Conservation (phyloP, 2,329 filamentous ascomycete genomes). For the Colletotrichum liriopes region DNA sequence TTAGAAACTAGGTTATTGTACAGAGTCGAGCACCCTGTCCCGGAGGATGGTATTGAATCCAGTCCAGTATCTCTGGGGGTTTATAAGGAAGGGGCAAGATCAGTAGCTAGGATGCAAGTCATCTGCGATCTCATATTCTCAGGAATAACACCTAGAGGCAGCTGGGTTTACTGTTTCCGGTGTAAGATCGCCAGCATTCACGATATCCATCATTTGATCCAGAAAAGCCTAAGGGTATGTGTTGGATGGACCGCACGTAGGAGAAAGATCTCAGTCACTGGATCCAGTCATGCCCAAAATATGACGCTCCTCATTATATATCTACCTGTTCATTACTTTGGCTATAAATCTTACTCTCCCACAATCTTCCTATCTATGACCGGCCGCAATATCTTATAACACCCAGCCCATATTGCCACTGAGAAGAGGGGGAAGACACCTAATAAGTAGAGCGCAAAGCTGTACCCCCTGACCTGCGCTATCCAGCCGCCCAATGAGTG, state of each 20-base stretch:
- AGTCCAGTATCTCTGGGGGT: too few relatives aligned
- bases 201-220: neutral
- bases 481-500: slow-evolving; percentile 31
- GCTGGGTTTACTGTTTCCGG: too few relatives aligned
- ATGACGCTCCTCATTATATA: neutral
- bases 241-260: neutral
- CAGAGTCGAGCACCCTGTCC: too few relatives aligned
- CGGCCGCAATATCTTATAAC: slow-evolving; percentile 22
- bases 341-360: neutral
- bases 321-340: neutral
- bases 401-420: slow-evolving; percentile 22
- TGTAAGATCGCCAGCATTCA: neutral
- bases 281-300: neutral
- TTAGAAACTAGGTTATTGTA: too few relatives aligned
- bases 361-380: slow-evolving; percentile 25
- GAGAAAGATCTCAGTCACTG: neutral
- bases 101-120: too few relatives aligned
- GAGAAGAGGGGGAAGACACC: slow-evolving; percentile 37
- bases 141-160: too few relatives aligned
- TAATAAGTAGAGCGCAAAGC: slow-evolving; percentile 28
- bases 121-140: too few relatives aligned
- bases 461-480: slow-evolving; percentile 28
- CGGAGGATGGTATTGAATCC: too few relatives aligned
- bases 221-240: too few relatives aligned
- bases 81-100: too few relatives aligned